Conservation (phyloP, 2,329 filamentous ascomycete genomes). For the Hymenoscyphus infarciens region DNA sequence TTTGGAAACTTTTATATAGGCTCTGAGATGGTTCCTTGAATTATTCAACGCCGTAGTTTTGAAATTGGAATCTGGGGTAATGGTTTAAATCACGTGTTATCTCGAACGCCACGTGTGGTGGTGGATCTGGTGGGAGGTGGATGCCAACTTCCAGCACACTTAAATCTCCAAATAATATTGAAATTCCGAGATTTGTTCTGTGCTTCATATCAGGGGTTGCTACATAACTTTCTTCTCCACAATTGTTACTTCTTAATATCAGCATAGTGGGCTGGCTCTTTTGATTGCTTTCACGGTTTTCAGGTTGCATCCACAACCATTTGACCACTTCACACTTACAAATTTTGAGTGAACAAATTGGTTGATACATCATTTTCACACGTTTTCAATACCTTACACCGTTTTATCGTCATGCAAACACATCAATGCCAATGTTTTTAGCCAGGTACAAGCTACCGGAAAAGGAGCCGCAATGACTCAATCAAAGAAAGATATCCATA, state of each 20-base stretch:
- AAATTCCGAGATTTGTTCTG: background rate
- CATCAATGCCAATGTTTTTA: background rate
- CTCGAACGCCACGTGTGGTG: background rate
- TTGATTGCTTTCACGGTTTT: background rate
- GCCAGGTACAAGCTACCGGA: background rate
- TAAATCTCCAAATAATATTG: background rate
- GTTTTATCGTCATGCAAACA: background rate
- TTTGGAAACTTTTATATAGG: no score
- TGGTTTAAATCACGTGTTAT: background rate
- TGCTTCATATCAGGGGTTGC: background rate
- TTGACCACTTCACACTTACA: background rate
- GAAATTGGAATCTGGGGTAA: background rate
- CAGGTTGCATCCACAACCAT: background rate
- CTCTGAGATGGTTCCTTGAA: no score
- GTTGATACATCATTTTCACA: background rate
- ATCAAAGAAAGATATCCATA: background rate
- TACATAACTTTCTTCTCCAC: background rate
- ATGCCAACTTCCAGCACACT: background rate
- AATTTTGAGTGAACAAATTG: background rate
- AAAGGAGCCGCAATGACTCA: constrained; percentile 2
- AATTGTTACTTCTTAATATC: background rate
- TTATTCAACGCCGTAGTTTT: no score
- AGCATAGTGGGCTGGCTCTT: background rate
- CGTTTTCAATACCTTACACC: background rate
- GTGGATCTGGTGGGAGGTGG: background rate